Conservation (phyloP, 1,284 basidiomycete genomes). For the Chiua sp. region DNA sequence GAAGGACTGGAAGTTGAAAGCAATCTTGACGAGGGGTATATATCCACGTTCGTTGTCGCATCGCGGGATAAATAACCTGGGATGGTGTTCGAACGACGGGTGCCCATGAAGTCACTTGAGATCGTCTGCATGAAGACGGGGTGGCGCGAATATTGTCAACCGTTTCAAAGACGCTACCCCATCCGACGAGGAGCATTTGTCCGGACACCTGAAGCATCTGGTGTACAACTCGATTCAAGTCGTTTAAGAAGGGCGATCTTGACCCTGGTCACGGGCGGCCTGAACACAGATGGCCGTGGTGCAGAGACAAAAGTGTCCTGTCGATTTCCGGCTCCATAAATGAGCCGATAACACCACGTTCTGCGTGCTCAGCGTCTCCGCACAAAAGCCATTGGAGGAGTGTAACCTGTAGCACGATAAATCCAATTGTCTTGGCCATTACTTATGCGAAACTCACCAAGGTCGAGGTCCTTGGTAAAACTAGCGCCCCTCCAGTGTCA, state of each 20-base stretch:
- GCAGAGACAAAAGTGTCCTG: no score
- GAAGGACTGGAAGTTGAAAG: slow-evolving; percentile 92
- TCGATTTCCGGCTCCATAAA: no score
- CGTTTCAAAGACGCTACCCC: slow-evolving; percentile 96
- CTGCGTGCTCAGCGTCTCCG: slow-evolving; percentile 82
- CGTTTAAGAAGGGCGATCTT: no score
- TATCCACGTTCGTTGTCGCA: slow-evolving; percentile 68
- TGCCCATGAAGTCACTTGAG: slow-evolving; percentile 49
- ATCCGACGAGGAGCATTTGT: no score
- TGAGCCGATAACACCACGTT: no score
- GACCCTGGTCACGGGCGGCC: no score
- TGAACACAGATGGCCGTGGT: no score
- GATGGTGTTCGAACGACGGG: slow-evolving; percentile 44
- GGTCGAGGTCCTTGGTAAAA: slow-evolving; percentile 71
- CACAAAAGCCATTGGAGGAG: slow-evolving; percentile 85
- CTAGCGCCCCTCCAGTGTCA: slow-evolving; percentile 78
- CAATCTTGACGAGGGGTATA: slow-evolving; percentile 79
- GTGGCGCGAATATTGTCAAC: no score
- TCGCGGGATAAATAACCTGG: slow-evolving; percentile 56
- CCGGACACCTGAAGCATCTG: no score
- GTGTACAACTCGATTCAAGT: no score
- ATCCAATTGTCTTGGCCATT: not conserved
- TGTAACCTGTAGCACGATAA: slow-evolving; percentile 54
- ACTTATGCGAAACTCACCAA: slow-evolving; percentile 53
- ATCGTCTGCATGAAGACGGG: slow-evolving; percentile 43